Percentiles rank a stretch among this genome's conserved stretches.
Evolutionary conservation across 106 monocot species (phyloP).

Genomic region (Acorus gramineus): DNA sequence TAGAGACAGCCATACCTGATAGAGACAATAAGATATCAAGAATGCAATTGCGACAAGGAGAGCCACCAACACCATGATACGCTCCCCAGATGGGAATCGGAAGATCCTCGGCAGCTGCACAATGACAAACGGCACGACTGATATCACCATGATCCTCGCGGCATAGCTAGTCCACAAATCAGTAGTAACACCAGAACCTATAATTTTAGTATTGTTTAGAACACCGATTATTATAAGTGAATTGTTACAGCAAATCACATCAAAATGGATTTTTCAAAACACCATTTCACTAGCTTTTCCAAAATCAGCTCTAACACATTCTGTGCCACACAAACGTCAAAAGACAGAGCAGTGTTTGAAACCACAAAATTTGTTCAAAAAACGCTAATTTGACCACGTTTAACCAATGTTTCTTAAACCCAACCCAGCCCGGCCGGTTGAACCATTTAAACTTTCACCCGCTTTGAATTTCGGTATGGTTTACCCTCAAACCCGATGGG

Average conservation of each 20-base stretch:
- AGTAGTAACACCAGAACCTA: slow-evolving; percentile 73
- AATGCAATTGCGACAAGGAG: slow-evolving; percentile 46
- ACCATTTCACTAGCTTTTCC: too few species aligned
- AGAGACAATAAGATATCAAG: slow-evolving; percentile 71
- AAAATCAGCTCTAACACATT: too few species aligned
- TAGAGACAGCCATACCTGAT: slow-evolving; percentile 54
- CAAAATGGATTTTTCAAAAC: too few species aligned
- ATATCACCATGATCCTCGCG: slow-evolving; percentile 86
- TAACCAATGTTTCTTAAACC: too few species aligned
- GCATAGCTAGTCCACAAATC: slow-evolving; percentile 83
- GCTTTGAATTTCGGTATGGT: too few species aligned
- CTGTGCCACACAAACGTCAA: too few species aligned
- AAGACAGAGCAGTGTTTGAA: neutral
- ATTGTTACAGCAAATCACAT: too few species aligned
- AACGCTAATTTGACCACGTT: too few species aligned
- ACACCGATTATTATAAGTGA: too few species aligned
- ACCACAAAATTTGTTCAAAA: neutral
- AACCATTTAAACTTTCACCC: too few species aligned
- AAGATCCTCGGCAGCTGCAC: slow-evolving; percentile 67
- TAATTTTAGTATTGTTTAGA: neutral
- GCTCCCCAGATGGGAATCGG: slow-evolving; percentile 39
- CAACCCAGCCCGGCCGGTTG: too few species aligned
- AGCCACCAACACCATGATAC: slow-evolving; percentile 42
- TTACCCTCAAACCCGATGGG: too few species aligned
- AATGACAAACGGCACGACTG: slow-evolving; percentile 73